These are phyloP conservation scores for apple (Malus domestica) DNA, from an alignment of 306 rosid genomes.

Conservation along the genomic window ASM211411v1 NC_041801.1:36073501-36074000, in stretches of 20 bases:
- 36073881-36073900: neutral
- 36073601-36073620: neutral
- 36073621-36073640: neutral
- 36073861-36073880: neutral
- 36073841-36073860: neutral
- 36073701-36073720: neutral
- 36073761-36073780: neutral
- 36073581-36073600: conserved; percentile 67
- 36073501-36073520: no score
- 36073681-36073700: neutral
- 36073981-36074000: no score
- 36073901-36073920: neutral
- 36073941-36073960: neutral
- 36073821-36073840: neutral
- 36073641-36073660: neutral
- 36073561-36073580: conserved; percentile 82
- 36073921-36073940: neutral
- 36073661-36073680: neutral
- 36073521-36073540: no score
- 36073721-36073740: neutral
- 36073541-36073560: conserved; percentile 35
- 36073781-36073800: neutral
- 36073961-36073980: neutral
- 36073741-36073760: neutral
- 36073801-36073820: neutral